Base-by-base conservation (phyloP, 2,329 filamentous ascomycete species). In the Penicillium sp. region DNA sequence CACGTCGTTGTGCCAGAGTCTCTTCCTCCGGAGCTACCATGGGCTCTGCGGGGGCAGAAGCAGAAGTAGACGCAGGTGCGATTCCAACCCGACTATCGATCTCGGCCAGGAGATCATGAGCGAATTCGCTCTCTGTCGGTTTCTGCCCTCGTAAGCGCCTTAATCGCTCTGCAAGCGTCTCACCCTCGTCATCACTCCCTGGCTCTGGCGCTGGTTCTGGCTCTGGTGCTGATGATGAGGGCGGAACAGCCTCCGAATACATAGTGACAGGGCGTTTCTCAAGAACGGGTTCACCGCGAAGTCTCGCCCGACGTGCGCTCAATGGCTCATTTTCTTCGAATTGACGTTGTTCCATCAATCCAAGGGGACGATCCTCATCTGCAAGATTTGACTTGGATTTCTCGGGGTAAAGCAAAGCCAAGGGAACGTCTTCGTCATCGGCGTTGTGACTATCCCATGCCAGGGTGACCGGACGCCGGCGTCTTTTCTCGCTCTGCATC, bases 281-380 rank as follows among this genome's bases (percentile, higher is more conserved):
- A 12, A 60, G 68, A 6, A 74, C 68, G 0, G 74, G 72, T 41
- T 81, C 79, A 34, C 89, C 89, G 41, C 86, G 81, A 6, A 96
- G 79, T 51, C 92, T 82, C 38, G 87, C 88, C 44, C 89, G 85
- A 2, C 92, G 86, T 36, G 81, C 81, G 63, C 88, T 91, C 18
- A 96, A 77, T 0, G 94, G 92, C 69, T 97, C 94, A 50, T 91
- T 94, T 65, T 99, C 94, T 69, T 99, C 94, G 59, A 94, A 76
- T 53, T 95, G 87, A 43, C 90, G 85, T 63, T 84, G 85, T 67
- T 95, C 76, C 65, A 79, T 72, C 8, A 79, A 65, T n/a, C 77
- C 77, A 26, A 77, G 49, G 1, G 77, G 76, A 28, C 73, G 67
- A 42, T 67, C 63, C 4, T 73, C 68, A n/a, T 70, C 66, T 9